Percentiles rank a stretch among this genome's conserved stretches.
Evolutionary conservation across 495 filamentous ascomycete species (phyloP).

Genomic region (Cryomyces minteri): DNA sequence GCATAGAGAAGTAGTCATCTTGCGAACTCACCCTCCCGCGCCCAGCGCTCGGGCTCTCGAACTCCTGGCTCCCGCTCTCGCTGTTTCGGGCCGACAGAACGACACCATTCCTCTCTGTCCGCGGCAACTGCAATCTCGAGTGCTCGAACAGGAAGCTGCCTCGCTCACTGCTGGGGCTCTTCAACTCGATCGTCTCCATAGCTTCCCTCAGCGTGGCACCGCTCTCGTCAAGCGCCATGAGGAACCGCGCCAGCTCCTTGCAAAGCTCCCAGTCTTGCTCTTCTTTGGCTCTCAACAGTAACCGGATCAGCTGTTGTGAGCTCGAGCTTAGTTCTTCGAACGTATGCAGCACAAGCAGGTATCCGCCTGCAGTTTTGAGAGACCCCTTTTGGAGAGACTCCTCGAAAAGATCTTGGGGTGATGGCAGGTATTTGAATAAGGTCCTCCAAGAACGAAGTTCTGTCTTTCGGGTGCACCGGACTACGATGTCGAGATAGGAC

Average conservation of each 20-base stretch:
- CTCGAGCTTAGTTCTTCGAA: conserved; percentile 69
- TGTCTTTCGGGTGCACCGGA: conserved; percentile 95
- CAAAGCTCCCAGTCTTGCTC: conserved; percentile 93
- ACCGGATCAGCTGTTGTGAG: conserved; percentile 53
- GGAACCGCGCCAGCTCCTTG: conserved; percentile 81
- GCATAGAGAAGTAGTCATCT: too few relatives aligned
- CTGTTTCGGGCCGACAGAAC: neutral
- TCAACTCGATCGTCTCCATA: conserved; percentile 48
- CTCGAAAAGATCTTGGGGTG: conserved; percentile 81
- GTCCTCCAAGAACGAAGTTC: conserved; percentile 91
- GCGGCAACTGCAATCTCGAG: neutral
- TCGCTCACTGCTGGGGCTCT: conserved; percentile 23
- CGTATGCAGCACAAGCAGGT: conserved; percentile 86
- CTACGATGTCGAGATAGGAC: conserved; percentile 82
- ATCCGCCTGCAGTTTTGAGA: conserved; percentile 93
- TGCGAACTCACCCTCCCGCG: too few relatives aligned
- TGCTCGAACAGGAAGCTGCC: neutral
- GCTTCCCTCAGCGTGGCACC: conserved; percentile 68
- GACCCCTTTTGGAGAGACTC: conserved; percentile 64
- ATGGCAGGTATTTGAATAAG: conserved; percentile 74
- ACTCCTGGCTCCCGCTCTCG: neutral
- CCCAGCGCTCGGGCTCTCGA: too few relatives aligned
- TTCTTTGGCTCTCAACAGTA: conserved; percentile 64
- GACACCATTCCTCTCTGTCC: neutral
- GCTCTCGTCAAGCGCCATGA: conserved; percentile 77